A percentile compares a stretch with the other conserved stretches of the same genome.
Evolutionary conservation across 1,139 yeast genomes (phyloP).

Genomic region (Yamadazyma diospyri): DNA sequence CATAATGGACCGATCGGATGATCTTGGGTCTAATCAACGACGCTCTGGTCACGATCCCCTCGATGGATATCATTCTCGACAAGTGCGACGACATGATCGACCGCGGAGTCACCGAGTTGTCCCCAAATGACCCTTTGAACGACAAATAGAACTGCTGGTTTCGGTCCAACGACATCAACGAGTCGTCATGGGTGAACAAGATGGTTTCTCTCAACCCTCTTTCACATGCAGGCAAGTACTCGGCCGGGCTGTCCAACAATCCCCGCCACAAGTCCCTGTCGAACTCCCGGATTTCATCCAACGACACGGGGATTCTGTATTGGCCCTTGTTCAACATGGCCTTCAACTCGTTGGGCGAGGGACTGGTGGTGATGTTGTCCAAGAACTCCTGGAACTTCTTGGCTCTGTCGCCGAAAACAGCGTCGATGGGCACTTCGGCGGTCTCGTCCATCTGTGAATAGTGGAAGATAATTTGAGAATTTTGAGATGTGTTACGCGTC

Average conservation of each 20-base stretch:
- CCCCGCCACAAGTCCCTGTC: constrained; percentile 81
- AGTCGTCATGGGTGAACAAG: constrained; percentile 59
- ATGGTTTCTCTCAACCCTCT: constrained; percentile 83
- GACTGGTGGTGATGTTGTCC: constrained; percentile 60
- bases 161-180: constrained; percentile 46
- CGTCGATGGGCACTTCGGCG: constrained; percentile 39
- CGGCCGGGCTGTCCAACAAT: constrained; percentile 72
- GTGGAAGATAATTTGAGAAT: constrained; percentile 1
- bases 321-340: constrained; percentile 66
- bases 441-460: constrained; percentile 8
- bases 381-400: constrained; percentile 87
- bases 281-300: constrained; percentile 86
- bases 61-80: constrained; percentile 81
- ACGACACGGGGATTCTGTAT: constrained; percentile 67
- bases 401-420: constrained; percentile 72
- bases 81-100: constrained; percentile 74
- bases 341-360: constrained; percentile 50
- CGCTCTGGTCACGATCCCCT: constrained; percentile 94
- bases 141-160: constrained; percentile 72
- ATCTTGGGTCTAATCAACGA: constrained; percentile 92
- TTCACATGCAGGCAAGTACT: constrained; percentile 85
- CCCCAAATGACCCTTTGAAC: constrained; percentile 90
- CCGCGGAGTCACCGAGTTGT: constrained; percentile 83
- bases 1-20: constrained; percentile 89
- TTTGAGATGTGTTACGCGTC: constrained; percentile 23